phyloP scores from a whole-genome alignment of 2,329 filamentous ascomycete species.

The Chaetomium sp. region DNA sequence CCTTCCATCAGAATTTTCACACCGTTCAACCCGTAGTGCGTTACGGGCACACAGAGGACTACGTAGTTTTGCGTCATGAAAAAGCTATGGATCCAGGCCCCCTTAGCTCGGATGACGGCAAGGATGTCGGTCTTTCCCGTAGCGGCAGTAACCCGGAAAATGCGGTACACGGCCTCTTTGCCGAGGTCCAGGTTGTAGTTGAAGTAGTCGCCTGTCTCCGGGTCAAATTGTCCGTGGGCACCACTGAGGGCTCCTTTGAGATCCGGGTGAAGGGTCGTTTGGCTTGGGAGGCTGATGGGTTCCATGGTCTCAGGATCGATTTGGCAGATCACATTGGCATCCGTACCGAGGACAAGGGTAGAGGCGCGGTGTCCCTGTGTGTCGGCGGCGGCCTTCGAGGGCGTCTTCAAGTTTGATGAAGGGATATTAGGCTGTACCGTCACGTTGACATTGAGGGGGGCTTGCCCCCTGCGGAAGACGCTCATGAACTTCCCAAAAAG shows the following conservation, averaged over 20 bases:
- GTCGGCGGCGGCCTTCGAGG: slow-evolving; percentile 39
- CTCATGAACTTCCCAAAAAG: slow-evolving; percentile 72
- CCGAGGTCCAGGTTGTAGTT: slow-evolving; percentile 79
- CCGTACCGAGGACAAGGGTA: slow-evolving; percentile 36
- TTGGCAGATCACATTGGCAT: slow-evolving; percentile 58
- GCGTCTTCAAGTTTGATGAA: not conserved
- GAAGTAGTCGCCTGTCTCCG: slow-evolving; percentile 71
- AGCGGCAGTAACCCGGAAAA: slow-evolving; percentile 66
- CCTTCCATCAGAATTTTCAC: slow-evolving; percentile 63
- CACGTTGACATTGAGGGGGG: slow-evolving; percentile 62
- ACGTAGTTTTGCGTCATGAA: slow-evolving; percentile 73
- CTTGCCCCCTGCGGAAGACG: slow-evolving; percentile 71
- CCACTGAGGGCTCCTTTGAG: slow-evolving; percentile 68
- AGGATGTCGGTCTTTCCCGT: slow-evolving; percentile 71
- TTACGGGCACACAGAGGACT: slow-evolving; percentile 71
- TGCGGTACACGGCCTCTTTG: slow-evolving; percentile 59
- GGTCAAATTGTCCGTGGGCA: slow-evolving; percentile 73
- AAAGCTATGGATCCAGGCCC: slow-evolving; percentile 82
- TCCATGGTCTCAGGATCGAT: slow-evolving; percentile 73
- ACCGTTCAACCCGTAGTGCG: slow-evolving; percentile 61
- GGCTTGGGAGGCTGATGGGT: slow-evolving; percentile 64
- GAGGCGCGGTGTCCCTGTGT: slow-evolving; percentile 4
- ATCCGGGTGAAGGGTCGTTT: slow-evolving; percentile 65
- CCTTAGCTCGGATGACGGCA: slow-evolving; percentile 61
- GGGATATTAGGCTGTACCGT: slow-evolving; percentile 29